phyloP scores from a whole-genome alignment of 331 rosid species.

The Acacia pycnantha region DNA sequence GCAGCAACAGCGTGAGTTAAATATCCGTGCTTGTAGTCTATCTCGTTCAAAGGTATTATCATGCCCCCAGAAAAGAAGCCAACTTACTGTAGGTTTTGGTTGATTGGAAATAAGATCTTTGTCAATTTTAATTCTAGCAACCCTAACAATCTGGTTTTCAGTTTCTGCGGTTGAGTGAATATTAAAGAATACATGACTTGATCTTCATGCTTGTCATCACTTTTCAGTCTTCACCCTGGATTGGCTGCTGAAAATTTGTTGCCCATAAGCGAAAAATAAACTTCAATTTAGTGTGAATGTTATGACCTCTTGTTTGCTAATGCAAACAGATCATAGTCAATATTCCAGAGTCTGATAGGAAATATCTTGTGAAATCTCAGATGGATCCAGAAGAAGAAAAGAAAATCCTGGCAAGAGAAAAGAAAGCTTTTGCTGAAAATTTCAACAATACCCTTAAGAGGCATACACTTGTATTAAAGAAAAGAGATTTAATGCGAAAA shows the following conservation, averaged over 20 bases:
- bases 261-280: not conserved
- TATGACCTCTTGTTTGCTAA: not conserved
- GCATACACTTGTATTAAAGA: slow-evolving; percentile 75
- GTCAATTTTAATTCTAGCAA: slow-evolving; percentile 16
- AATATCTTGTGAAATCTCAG: slow-evolving; percentile 45
- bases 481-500: slow-evolving; percentile 78
- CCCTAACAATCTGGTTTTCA: slow-evolving; percentile 18
- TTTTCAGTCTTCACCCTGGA: not conserved
- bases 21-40: slow-evolving; percentile 82
- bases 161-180: slow-evolving; percentile 10
- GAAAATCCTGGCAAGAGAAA: slow-evolving; percentile 82
- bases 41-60: slow-evolving; percentile 83
- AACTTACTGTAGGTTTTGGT: slow-evolving; percentile 23
- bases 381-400: slow-evolving; percentile 84
- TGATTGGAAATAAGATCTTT: not conserved
- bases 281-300: not conserved
- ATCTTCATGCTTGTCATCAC: not conserved
- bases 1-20: slow-evolving; percentile 88
- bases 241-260: not conserved
- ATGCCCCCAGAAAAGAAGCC: slow-evolving; percentile 20
- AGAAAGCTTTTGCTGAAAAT: slow-evolving; percentile 71
- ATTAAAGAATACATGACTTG: not conserved
- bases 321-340: not conserved
- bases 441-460: slow-evolving; percentile 77
- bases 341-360: slow-evolving; percentile 27